Evolutionary conservation across 495 filamentous ascomycete species (phyloP).

Genomic region (Aspergillus baeticus): DNA sequence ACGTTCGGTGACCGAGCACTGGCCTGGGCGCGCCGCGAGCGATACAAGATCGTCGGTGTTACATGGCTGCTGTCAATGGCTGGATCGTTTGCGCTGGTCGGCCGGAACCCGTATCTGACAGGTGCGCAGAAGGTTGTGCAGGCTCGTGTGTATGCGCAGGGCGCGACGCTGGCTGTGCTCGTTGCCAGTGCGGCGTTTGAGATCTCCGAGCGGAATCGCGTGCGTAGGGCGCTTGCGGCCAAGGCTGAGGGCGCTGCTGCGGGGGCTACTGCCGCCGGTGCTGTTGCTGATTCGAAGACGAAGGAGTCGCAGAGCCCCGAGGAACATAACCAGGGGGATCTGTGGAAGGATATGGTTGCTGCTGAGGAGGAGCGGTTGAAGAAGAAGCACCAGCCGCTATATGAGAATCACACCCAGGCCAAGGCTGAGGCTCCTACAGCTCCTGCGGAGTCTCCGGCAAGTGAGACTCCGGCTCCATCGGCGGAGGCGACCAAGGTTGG

Average conservation of each 20-base stretch:
- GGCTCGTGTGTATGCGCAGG: slow-evolving; percentile 97
- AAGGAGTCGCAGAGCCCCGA: slow-evolving; percentile 53
- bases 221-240: slow-evolving; percentile 71
- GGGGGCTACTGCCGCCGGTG: slow-evolving; percentile 11
- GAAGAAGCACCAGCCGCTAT: slow-evolving; percentile 51
- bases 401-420: slow-evolving; percentile 16
- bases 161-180: slow-evolving; percentile 84
- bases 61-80: slow-evolving; percentile 86
- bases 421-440: background rate
- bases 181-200: slow-evolving; percentile 87
- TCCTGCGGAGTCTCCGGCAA: slow-evolving; percentile 7
- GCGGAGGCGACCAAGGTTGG: slow-evolving; percentile 8
- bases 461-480: slow-evolving; percentile 5
- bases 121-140: slow-evolving; percentile 91
- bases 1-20: slow-evolving; percentile 52
- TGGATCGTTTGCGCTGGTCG: slow-evolving; percentile 70
- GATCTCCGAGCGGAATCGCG: slow-evolving; percentile 72
- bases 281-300: slow-evolving; percentile 22
- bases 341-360: slow-evolving; percentile 88
- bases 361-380: slow-evolving; percentile 69
- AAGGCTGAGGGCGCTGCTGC: slow-evolving; percentile 50
- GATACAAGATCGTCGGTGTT: slow-evolving; percentile 84
- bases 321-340: slow-evolving; percentile 66
- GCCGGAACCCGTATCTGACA: slow-evolving; percentile 72
- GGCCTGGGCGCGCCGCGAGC: slow-evolving; percentile 70